Base-by-base conservation (phyloP, 2,329 filamentous ascomycete species). In the Magnaporthiopsis incrustans region DNA sequence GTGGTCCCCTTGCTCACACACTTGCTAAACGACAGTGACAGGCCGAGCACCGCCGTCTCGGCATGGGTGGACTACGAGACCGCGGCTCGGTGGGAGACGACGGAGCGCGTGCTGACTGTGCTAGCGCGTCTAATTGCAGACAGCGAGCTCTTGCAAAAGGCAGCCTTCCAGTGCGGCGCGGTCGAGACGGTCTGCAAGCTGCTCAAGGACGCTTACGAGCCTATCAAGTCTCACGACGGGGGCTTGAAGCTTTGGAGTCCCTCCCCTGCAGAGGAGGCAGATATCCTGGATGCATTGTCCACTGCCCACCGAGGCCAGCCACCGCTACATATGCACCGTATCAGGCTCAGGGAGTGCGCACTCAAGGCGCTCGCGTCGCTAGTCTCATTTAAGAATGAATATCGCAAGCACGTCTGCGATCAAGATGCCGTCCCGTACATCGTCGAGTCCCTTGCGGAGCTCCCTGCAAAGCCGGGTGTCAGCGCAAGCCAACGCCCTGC, bases 341-440 rank as follows among this genome's bases (percentile, higher is more conserved):
- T 93, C 74, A 88, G 83, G 69, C 84, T 92, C 68, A 86, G 95
- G 63, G 90, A 94, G 74, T 88, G 85, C 61, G 85, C 88, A 1
- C 77, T 98, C 25, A 88, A 88, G 70, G 92, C 92, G 1, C 78
- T 98, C 64, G 90, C 90, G n/a, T 89, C 92, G 2, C 79, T 98
- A 62, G 86, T 90, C 1, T 86, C 90, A 3, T 89, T 89, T 69
- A 92, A 92, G 70, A 92, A 98, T 69, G 86, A 90, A 30, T 91
- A 94, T 71, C 84, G 93, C 58, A 96, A 96, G 72, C 82, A 84
- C 0, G 84, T 98, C 60, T 89, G 95, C 63, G 89, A 93, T 30
- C 86, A 91, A 69, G 91, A 92, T n/a, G 85, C 90, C 61, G 82
- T 96, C 59, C 83, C 87, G 0, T 92, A 89, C 72, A 88, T 98